Evolutionary conservation across 1,284 basidiomycete species (phyloP), one percentile per base, ranked within the genome.

Genomic region (Moesziomyces globuligerus): DNA sequence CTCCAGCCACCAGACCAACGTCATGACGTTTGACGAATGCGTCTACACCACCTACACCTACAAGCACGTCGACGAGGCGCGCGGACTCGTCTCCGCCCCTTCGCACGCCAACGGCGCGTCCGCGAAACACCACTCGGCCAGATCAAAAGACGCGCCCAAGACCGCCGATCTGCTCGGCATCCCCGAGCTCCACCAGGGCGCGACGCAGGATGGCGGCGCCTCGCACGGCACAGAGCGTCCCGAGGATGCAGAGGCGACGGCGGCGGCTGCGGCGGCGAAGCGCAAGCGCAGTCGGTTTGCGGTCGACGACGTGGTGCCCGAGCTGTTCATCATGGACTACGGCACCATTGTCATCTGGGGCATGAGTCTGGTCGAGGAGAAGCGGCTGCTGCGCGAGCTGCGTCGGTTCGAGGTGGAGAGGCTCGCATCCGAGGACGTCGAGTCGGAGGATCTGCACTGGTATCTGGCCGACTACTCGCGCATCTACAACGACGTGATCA

Each of bases 401-500:
- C 92, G 92, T 83, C 89, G 91, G 28, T 97, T 95, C 81, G 94
- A 96, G 83, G 88, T 94, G 23, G 94, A 96, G 75, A 91, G 90
- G 76, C 85, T 96, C 1, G 80, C 81, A 0, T 50, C 68, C 0
- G 81, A 83, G 46, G 81, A 83, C 45, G 53, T 82, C 20, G 93
- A 98, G 84, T 93, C 92, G 89, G 94, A 97, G 85, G 94, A 98
- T 79, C 85, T 98, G 42, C 96, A 96, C 83, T 97, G 91, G 84
- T 98, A 98, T 80, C 94, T 95, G 77, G 94, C 94, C 17, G 94
- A 95, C 82, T 97, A 97, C 82, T 76, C 72, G 38, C 76, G 93
- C 74, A 97, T 97, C 81, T 98, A 95, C 84, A 97, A 98, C 85
- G 94, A 98, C 83, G 94, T 98, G 43, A 97, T 98, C 69, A 96